Conservation (phyloP, 352 stramenopile species). For the Phytophthora agathidicida region DNA sequence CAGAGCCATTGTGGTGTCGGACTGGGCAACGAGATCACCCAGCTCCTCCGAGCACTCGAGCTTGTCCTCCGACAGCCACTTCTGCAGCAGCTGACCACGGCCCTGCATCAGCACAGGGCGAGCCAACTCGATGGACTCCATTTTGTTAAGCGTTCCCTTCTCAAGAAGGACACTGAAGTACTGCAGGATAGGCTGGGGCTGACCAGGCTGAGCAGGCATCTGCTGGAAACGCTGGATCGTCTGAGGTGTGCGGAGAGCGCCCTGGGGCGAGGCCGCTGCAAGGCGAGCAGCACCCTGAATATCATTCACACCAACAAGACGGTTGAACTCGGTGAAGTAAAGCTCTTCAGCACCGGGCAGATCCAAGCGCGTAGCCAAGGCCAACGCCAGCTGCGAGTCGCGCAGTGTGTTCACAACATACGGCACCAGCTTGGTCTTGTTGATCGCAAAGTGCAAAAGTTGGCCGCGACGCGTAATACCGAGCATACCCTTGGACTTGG, state of each 20-base stretch:
- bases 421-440: slow-evolving; percentile 97
- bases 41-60: slow-evolving; percentile 97
- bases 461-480: slow-evolving; percentile 98
- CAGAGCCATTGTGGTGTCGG: slow-evolving; percentile 98
- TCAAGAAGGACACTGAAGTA: slow-evolving; percentile 99
- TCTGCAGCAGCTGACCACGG: slow-evolving; percentile 98
- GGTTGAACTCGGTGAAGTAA: slow-evolving; percentile 99
- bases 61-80: slow-evolving; percentile 99
- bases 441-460: slow-evolving; percentile 97
- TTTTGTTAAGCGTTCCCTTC: slow-evolving; percentile 98
- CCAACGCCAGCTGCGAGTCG: slow-evolving; percentile 96
- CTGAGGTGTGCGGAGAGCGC: slow-evolving; percentile 95
- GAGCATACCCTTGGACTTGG: slow-evolving; percentile 96
- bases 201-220: slow-evolving; percentile 96
- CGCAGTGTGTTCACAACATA: slow-evolving; percentile 99
- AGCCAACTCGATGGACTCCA: slow-evolving; percentile 99
- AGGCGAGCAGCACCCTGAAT: slow-evolving; percentile 90
- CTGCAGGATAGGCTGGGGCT: slow-evolving; percentile 98
- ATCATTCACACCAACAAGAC: slow-evolving; percentile 87
- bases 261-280: slow-evolving; percentile 88
- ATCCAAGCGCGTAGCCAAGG: slow-evolving; percentile 96
- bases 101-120: slow-evolving; percentile 98
- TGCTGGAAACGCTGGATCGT: slow-evolving; percentile 99
- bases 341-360: slow-evolving; percentile 98
- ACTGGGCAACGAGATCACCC: slow-evolving; percentile 95